Evolutionary conservation across 371 early-diverging fungal species (phyloP).

Genomic region (Gilbertella persicaria): DNA sequence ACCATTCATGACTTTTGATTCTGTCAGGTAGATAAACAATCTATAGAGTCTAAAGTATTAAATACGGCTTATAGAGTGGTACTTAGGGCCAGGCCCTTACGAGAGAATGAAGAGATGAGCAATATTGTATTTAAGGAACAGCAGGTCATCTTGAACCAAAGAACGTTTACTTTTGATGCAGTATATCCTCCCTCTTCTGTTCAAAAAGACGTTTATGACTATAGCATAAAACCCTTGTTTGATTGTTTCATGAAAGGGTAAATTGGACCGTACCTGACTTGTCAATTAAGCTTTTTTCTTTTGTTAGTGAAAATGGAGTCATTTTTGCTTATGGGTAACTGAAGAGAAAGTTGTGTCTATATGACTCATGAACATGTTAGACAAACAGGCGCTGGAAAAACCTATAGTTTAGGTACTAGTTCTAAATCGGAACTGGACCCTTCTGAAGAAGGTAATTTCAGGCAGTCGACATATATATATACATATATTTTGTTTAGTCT

Average conservation of each 20-base stretch:
- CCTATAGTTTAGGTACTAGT: slow-evolving; percentile 94
- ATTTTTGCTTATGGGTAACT: slow-evolving; percentile 92
- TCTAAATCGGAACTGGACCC: slow-evolving; percentile 18
- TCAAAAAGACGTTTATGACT: slow-evolving; percentile 72
- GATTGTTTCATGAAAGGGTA: slow-evolving; percentile 84
- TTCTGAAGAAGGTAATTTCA: slow-evolving; percentile 10
- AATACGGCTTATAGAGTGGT: slow-evolving; percentile 43
- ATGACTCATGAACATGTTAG: slow-evolving; percentile 11
- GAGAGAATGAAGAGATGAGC: slow-evolving; percentile 40
- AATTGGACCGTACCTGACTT: slow-evolving; percentile 8
- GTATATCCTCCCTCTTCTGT: slow-evolving; percentile 65
- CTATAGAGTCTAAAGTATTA: slow-evolving; percentile 1
- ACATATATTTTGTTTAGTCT: background rate
- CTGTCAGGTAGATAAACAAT: slow-evolving; percentile 21
- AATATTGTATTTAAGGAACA: slow-evolving; percentile 57
- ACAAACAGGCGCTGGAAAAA: slow-evolving; percentile 80
- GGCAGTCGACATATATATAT: background rate
- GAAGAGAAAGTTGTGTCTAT: background rate
- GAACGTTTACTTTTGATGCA: slow-evolving; percentile 78
- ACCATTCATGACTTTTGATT: slow-evolving; percentile 23
- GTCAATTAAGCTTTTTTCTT: slow-evolving; percentile 6
- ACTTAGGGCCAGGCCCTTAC: slow-evolving; percentile 73
- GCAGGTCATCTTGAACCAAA: slow-evolving; percentile 43
- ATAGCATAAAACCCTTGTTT: slow-evolving; percentile 67
- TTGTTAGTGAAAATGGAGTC: slow-evolving; percentile 70